Base-by-base conservation (phyloP, 345 rosid species). In the Euphorbia lathyris region DNA sequence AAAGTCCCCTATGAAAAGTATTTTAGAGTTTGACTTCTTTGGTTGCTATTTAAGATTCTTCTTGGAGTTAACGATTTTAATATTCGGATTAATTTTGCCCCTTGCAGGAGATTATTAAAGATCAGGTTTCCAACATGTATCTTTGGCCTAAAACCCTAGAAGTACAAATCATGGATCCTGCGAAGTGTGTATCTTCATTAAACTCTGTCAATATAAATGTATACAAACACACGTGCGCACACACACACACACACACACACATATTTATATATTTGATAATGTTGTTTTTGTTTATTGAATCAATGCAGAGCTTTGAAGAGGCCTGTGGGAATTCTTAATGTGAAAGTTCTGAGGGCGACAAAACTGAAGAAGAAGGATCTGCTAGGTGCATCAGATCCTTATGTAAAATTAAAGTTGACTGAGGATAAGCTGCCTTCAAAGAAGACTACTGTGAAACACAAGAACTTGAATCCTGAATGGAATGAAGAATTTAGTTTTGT, bases 391-490 rank as follows among this genome's bases (percentile, higher is more conserved):
- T 88, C 97, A 70, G 99, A 95, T 69, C 97, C 99, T n/a, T 95
- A 87, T 45, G 97, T 95, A 74, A 92, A 92, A 80, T 61, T 95
- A 51, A 90, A 88, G 88, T 85, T 95, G 72, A 79, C 97, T 0
- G 97, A 92, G 64, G 97, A 86, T 80, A 88, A 85, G 76, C 73
- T 88, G 74, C 84, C 90, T 52, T 87, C 97, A 23, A 95, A 90
- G 89, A 95, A 95, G 82, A 87, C 97, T 26, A 84, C 96, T 32
- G 97, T 95, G 53, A 95, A 88, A 81, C 96, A 86, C 79, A 92
- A 84, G 85, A 90, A 90, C 72, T 79, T 95, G 83, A 95, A 95
- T 75, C 99, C 99, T 58, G 96, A 92, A 74, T 95, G 99, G 99
- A 88, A 92, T 64, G 94, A 95, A 77, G 96, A 92, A 73, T 87